Evolutionary conservation across 352 stramenopile genomes (phyloP).

Genomic region (Thalassiosira hispida): DNA sequence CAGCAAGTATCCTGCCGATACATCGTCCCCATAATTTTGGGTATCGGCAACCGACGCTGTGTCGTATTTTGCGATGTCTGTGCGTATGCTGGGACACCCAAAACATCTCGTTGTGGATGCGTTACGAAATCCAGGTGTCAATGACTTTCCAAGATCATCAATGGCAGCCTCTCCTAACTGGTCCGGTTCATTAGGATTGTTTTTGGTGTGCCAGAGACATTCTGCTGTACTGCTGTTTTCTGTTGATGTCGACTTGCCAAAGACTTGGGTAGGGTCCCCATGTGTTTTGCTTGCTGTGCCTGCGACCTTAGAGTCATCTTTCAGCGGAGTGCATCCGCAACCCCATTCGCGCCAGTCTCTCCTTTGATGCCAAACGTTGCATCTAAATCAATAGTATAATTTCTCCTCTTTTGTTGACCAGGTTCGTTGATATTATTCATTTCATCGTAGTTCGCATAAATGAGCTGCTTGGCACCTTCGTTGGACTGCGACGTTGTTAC

Average conservation of each 20-base stretch:
- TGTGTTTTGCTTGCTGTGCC: conserved; percentile 1
- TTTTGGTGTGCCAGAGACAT: conserved; percentile 21
- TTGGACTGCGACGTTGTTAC: conserved; percentile 60
- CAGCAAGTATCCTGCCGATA: conserved; percentile 86
- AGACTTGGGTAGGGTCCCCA: conserved; percentile 3
- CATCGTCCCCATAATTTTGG: conserved; percentile 92
- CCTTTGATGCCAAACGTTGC: conserved; percentile 82
- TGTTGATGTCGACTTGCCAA: conserved; percentile 24
- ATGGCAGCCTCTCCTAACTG: conserved; percentile 46
- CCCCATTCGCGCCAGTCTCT: conserved; percentile 34
- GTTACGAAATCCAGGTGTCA: conserved; percentile 88
- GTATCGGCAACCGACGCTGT: conserved; percentile 88
- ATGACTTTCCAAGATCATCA: conserved; percentile 86
- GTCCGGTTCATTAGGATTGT: conserved; percentile 79
- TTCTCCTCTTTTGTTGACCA: conserved; percentile 88
- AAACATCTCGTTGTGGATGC: conserved; percentile 84
- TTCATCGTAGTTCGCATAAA: conserved; percentile 81
- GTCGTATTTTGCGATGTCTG: conserved; percentile 86
- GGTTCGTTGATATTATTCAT: conserved; percentile 87
- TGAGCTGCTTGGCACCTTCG: conserved; percentile 86
- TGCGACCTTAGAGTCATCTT: not conserved
- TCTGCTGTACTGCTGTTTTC: conserved; percentile 26
- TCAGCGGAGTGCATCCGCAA: conserved; percentile 21
- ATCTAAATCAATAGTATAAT: conserved; percentile 80
- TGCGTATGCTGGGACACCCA: conserved; percentile 88